Percentiles rank a stretch among this genome's conserved stretches.
phyloP scores from a whole-genome alignment of 2,329 filamentous ascomycete genomes.

The Talaromyces sp. region DNA sequence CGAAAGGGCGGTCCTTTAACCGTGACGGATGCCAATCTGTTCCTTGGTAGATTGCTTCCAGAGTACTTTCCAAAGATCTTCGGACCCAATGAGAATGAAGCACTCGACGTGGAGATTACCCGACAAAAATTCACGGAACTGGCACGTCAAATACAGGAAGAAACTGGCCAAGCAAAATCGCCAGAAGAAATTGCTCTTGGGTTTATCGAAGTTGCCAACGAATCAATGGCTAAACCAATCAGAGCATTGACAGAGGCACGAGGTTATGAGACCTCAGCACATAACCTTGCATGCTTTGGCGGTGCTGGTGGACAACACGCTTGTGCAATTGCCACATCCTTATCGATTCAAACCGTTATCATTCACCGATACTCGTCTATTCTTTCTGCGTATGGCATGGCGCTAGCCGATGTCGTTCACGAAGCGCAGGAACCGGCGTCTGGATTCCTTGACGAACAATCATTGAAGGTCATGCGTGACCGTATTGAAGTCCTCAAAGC shows the following conservation, averaged over 20 bases:
- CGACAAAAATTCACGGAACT: constrained; percentile 42
- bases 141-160: constrained; percentile 42
- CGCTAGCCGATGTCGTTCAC: constrained; percentile 40
- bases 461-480: constrained; percentile 18
- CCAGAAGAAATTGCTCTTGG: constrained; percentile 25
- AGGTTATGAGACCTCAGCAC: constrained; percentile 25
- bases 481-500: constrained; percentile 31
- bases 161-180: constrained; percentile 24
- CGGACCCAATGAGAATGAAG: constrained; percentile 16
- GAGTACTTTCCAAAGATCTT: constrained; percentile 57
- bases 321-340: constrained; percentile 39
- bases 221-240: constrained; percentile 25
- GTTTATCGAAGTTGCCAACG: constrained; percentile 25
- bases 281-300: constrained; percentile 32
- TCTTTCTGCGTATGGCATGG: constrained; percentile 47
- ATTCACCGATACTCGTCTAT: constrained; percentile 44
- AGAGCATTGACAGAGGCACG: constrained; percentile 25
- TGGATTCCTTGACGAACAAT: constrained; percentile 21
- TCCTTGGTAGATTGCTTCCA: constrained; percentile 75
- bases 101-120: constrained; percentile 44
- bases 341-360: constrained; percentile 42
- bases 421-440: constrained; percentile 37
- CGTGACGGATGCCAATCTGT: constrained; percentile 87
- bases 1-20: constrained; percentile 83
- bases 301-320: constrained; percentile 42